These are phyloP conservation scores for Venturia nashicola DNA, from an alignment of 2,329 filamentous ascomycete species.

Conservation along the genomic window DNA sequence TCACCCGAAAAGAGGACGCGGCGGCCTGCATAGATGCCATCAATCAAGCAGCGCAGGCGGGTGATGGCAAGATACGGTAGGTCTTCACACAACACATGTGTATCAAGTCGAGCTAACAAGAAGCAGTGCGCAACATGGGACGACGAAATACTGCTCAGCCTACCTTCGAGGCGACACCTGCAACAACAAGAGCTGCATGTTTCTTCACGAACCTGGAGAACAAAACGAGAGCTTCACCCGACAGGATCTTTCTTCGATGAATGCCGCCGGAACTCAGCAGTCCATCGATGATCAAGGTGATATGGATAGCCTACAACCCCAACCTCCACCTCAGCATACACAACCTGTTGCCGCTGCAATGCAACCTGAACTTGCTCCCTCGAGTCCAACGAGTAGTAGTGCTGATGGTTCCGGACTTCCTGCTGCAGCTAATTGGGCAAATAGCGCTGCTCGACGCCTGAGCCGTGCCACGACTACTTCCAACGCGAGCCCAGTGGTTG, in stretches of 20 bases:
- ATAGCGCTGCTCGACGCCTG: conserved; percentile 55
- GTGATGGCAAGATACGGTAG: conserved; percentile 80
- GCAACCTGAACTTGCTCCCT: conserved; percentile 61
- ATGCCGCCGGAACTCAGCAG: conserved; percentile 65
- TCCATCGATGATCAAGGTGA: conserved; percentile 38
- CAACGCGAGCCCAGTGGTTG: conserved; percentile 64
- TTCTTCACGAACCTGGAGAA: conserved; percentile 94
- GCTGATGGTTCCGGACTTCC: conserved; percentile 86
- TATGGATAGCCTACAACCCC: conserved; percentile 30
- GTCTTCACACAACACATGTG: conserved; percentile 30
- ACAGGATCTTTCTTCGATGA: conserved; percentile 89
- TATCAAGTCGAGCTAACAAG: neutral
- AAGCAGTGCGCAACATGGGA: conserved; percentile 60
- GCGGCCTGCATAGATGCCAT: conserved; percentile 70
- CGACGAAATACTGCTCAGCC: conserved; percentile 96
- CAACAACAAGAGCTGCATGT: conserved; percentile 94
- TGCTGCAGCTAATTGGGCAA: conserved; percentile 87
- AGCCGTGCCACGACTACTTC: conserved; percentile 74
- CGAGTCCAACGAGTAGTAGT: conserved; percentile 38
- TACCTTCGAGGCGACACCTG: conserved; percentile 91
- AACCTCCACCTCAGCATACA: conserved; percentile 36
- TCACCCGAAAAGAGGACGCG: conserved; percentile 82
- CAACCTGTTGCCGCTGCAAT: conserved; percentile 39
- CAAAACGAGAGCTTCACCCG: conserved; percentile 94
- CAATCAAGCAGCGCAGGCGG: conserved; percentile 45